Evolutionary conservation across 805 yeast genomes (phyloP), one percentile per base, ranked within the genome.

Genomic region (Candida ipomoeae): DNA sequence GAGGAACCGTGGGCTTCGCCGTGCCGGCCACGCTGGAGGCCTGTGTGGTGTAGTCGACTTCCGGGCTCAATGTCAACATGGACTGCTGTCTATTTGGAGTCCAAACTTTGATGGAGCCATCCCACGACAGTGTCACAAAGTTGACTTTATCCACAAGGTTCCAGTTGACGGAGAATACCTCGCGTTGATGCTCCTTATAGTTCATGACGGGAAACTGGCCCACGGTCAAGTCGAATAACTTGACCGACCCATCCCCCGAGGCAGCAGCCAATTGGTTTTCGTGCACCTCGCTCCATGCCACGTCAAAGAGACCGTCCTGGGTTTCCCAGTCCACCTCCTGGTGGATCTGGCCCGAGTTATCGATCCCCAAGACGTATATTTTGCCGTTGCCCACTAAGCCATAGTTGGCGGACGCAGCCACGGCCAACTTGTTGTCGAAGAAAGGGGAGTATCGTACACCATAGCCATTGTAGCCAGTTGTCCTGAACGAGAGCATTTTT

Each of bases 331-430:
- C 65, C 4, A 76, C 68, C 42, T 80, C 82, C 37, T 77, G 77
- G 5, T 61, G 60, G 15, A 89, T 75, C n/a, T 57, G 60, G 0
- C 98, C 98, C 53, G 74, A 70, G 20, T 82, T 80, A 47, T 77
- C 80, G 43, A 92, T 87, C 44, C 82, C 82, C 21, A 92, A 70
- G 1, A 92, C 74, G 57, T 73, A 84, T 29, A 92, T 71, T 57
- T 88, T 78, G 5, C 99, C 99, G 66, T 92, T 92, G 2, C 99
- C 99, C 3, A 90, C 96, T 4, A 92, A 72, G 1, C 98, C 98
- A 66, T 83, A 92, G 70, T 92, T 94, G 26, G 97, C 89, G 1
- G 96, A 85, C 0, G 96, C 77, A 0, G 96, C 95, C 32, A 89
- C 92, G 0, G 96, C 97, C 20, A 92, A 62, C 61, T 88, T 87